A percentile compares a stretch with the other conserved stretches of the same genome.
Evolutionary conservation across 2,329 filamentous ascomycete species (phyloP).

Genomic region (Coleophoma eucalyptorum): DNA sequence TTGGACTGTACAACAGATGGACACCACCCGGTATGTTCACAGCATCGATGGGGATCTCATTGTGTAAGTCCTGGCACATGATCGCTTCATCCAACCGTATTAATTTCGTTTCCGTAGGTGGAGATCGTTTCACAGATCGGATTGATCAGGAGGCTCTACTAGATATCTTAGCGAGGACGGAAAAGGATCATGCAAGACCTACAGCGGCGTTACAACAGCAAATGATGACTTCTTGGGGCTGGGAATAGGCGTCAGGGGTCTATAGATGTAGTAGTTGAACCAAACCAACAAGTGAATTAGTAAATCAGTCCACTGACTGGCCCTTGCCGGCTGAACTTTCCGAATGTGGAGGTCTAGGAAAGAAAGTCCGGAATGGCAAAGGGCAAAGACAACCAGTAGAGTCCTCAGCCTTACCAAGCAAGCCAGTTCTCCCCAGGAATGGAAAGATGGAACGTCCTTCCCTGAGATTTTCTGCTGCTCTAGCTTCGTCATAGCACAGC

Average conservation of each 20-base stretch:
- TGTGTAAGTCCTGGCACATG: conserved; percentile 34
- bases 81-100: neutral
- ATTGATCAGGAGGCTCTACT: conserved; percentile 34
- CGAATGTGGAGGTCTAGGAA: too few species aligned
- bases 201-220: conserved; percentile 7
- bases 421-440: neutral
- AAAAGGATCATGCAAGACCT: conserved; percentile 16
- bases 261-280: too few species aligned
- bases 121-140: conserved; percentile 33
- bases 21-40: conserved; percentile 52
- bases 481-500: neutral
- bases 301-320: too few species aligned
- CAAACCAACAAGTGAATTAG: too few species aligned
- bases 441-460: neutral
- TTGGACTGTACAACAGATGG: conserved; percentile 49
- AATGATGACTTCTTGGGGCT: conserved; percentile 3
- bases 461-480: neutral
- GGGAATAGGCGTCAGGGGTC: neutral
- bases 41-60: conserved; percentile 48
- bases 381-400: too few species aligned
- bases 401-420: too few species aligned
- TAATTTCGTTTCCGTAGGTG: conserved; percentile 20
- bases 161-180: conserved; percentile 29
- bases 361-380: too few species aligned
- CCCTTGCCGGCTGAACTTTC: too few species aligned